These are phyloP conservation scores for Chlorella sp. DNA, from an alignment of 139 green algal genomes.

Conservation along the genomic window DNA sequence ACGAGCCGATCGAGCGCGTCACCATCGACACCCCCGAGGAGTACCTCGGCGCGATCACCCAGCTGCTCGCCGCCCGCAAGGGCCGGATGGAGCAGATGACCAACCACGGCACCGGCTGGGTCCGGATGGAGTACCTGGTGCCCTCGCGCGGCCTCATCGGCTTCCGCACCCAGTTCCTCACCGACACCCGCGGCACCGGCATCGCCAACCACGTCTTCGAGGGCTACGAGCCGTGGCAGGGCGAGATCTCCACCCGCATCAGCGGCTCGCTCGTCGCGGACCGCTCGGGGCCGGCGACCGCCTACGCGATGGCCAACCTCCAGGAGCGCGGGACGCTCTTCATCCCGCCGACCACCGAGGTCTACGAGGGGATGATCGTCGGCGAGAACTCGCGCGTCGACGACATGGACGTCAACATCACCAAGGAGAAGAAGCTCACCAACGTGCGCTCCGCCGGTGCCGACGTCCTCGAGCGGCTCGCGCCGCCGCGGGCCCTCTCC, in stretches of 20 bases:
- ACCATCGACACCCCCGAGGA: no score
- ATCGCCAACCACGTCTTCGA: slow-evolving; percentile 71
- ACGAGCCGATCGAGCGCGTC: no score
- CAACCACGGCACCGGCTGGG: no score
- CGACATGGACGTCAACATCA: slow-evolving; percentile 76
- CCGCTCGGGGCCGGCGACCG: slow-evolving; percentile 37
- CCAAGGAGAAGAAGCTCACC: slow-evolving; percentile 78
- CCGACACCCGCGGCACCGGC: slow-evolving; percentile 68
- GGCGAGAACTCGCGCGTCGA: slow-evolving; percentile 62
- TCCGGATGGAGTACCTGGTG: slow-evolving; percentile 53
- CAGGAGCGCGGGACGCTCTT: slow-evolving; percentile 74
- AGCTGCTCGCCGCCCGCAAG: no score
- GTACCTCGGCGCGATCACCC: no score
- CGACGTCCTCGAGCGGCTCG: no score
- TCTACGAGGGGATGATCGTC: slow-evolving; percentile 82
- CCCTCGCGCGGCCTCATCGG: slow-evolving; percentile 72
- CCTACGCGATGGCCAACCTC: slow-evolving; percentile 63
- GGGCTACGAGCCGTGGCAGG: slow-evolving; percentile 26
- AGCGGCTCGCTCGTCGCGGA: no score
- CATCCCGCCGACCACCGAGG: slow-evolving; percentile 42
- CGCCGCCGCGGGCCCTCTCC: no score
- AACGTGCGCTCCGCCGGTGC: slow-evolving; percentile 83
- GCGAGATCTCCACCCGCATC: no score
- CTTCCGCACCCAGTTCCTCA: slow-evolving; percentile 61
- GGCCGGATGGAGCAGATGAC: no score